A percentile compares a stretch with the other conserved stretches of the same genome.
Evolutionary conservation across 2,329 filamentous ascomycete species (phyloP).

Genomic region (Arachnopeziza araneosa): DNA sequence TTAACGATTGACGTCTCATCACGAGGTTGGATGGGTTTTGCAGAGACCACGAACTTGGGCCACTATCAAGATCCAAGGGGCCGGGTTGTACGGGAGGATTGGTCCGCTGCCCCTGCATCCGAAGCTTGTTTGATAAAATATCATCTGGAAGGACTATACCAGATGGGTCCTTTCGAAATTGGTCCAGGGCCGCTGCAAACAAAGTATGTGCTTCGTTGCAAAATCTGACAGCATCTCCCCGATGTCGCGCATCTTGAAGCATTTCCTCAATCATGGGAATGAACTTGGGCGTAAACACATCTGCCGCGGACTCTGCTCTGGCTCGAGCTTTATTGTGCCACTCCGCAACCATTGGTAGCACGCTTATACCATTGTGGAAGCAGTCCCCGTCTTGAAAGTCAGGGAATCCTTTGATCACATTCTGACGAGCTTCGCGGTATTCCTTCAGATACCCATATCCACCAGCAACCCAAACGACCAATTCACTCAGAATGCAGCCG

Average conservation of each 20-base stretch:
- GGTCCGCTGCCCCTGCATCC: no score
- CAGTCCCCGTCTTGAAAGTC: slow-evolving; percentile 13
- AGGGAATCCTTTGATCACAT: slow-evolving; percentile 6
- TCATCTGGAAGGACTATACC: background rate
- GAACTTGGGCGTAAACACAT: background rate
- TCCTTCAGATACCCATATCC: slow-evolving; percentile 10
- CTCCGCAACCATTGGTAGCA: slow-evolving; percentile 12
- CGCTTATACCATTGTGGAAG: slow-evolving; percentile 25
- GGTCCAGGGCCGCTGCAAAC: background rate
- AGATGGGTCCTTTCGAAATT: background rate
- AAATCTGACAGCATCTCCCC: background rate
- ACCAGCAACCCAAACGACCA: slow-evolving; percentile 14
- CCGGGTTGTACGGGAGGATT: no score
- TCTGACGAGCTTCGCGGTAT: slow-evolving; percentile 3
- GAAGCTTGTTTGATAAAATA: no score
- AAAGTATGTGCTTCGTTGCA: background rate
- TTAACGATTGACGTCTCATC: background rate
- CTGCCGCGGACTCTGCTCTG: background rate
- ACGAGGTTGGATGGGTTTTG: background rate
- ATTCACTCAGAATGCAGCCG: slow-evolving; percentile 24
- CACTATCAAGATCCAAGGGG: no score
- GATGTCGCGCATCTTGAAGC: slow-evolving; percentile 1
- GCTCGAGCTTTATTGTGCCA: background rate
- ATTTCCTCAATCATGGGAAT: slow-evolving; percentile 7
- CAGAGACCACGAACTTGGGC: no score